Percentiles rank a stretch among this genome's conserved stretches.
Evolutionary conservation across 768 basidiomycete species (phyloP).

Genomic region (Trametes coccinea): DNA sequence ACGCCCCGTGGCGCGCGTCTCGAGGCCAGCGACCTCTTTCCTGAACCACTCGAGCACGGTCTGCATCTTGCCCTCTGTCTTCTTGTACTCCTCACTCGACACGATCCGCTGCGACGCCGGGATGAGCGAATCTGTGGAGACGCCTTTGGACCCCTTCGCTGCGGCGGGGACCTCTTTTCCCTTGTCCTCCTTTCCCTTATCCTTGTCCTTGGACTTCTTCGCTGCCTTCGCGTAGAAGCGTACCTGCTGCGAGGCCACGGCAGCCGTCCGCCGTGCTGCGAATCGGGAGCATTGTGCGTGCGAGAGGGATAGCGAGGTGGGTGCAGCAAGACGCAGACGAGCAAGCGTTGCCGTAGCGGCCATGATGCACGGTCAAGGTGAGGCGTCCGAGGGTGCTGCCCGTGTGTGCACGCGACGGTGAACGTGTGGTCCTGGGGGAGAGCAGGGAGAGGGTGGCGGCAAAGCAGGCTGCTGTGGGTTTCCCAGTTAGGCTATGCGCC

Average conservation of each 20-base stretch:
- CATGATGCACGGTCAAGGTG: background rate
- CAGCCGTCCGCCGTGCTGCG: slow-evolving; percentile 3
- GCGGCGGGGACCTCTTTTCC: background rate
- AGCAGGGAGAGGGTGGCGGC: too few species aligned
- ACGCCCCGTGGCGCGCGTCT: slow-evolving; percentile 73
- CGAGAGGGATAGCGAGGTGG: background rate
- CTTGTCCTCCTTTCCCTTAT: background rate
- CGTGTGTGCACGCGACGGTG: too few species aligned
- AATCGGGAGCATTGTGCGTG: background rate
- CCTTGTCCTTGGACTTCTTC: slow-evolving; percentile 17
- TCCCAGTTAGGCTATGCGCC: slow-evolving; percentile 1
- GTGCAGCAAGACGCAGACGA: slow-evolving; percentile 2
- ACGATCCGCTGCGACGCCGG: slow-evolving; percentile 68
- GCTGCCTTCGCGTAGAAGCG: slow-evolving; percentile 17
- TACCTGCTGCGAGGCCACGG: slow-evolving; percentile 1
- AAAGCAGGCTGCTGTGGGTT: background rate
- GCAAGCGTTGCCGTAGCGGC: slow-evolving; percentile 3
- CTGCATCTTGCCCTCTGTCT: slow-evolving; percentile 64
- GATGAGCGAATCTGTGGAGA: slow-evolving; percentile 57
- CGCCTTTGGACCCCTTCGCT: slow-evolving; percentile 15
- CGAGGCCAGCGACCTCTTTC: slow-evolving; percentile 72
- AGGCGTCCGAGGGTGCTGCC: background rate
- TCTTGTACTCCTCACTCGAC: slow-evolving; percentile 60
- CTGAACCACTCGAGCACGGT: slow-evolving; percentile 69
- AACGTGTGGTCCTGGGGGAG: too few species aligned